Conservation (phyloP, 129 eudicot species). For the Glebionis coronaria region DNA sequence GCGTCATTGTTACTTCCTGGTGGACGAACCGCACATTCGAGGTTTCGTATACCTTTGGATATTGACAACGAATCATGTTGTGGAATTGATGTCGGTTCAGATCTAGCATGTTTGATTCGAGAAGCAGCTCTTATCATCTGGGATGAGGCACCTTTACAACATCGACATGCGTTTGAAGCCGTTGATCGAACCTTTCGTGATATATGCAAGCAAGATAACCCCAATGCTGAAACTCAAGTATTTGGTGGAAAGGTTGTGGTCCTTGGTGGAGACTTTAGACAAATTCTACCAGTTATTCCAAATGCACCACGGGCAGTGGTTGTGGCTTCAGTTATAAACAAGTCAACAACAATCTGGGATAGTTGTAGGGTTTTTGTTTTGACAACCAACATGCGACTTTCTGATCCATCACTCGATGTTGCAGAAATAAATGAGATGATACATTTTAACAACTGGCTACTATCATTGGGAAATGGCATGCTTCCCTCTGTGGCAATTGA, state of each 20-base stretch:
- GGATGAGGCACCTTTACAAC: too few relatives aligned
- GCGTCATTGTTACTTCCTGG: neutral
- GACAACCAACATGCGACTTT: neutral
- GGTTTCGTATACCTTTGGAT: neutral
- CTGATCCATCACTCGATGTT: neutral
- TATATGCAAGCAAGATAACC: neutral
- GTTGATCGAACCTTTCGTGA: neutral
- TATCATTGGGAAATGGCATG: too few relatives aligned
- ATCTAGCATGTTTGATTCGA: neutral
- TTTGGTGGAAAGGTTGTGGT: neutral
- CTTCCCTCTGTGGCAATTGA: too few relatives aligned
- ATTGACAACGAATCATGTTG: neutral
- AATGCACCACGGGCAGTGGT: neutral
- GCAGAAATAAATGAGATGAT: neutral
- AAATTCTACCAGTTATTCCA: neutral
- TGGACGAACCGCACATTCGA: neutral
- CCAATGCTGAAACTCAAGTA: neutral
- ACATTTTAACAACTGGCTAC: neutral
- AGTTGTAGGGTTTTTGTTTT: neutral
- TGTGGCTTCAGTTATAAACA: neutral
- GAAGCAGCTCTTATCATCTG: too few relatives aligned
- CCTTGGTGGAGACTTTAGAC: neutral
- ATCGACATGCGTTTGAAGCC: too few relatives aligned
- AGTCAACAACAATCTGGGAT: neutral
- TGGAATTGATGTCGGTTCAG: neutral